Conservation (phyloP, 2,329 filamentous ascomycete species). For the Chrysoporthe deuterocubensis region DNA sequence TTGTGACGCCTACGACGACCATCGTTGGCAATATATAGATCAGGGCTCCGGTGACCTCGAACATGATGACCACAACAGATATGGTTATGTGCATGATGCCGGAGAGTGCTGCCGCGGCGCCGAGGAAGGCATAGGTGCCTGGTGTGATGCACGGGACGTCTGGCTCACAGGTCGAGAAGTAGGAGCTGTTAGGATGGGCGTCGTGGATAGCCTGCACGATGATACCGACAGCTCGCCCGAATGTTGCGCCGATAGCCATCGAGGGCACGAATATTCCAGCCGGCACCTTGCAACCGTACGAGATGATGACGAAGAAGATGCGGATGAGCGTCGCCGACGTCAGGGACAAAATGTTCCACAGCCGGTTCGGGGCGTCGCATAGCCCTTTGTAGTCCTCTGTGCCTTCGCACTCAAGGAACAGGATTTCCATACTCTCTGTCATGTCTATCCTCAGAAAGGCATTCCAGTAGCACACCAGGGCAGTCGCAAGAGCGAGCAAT, state of each 20-base stretch:
- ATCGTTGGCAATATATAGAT: constrained; percentile 98
- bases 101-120: constrained; percentile 86
- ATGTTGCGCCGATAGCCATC: constrained; percentile 95
- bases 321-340: constrained; percentile 79
- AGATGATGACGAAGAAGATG: constrained; percentile 86
- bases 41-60: constrained; percentile 94
- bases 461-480: constrained; percentile 95
- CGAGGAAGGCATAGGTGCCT: constrained; percentile 94
- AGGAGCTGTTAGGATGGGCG: constrained; percentile 76
- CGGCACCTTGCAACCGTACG: constrained; percentile 96
- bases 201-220: constrained; percentile 89
- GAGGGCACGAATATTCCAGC: constrained; percentile 98
- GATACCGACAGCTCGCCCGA: constrained; percentile 92
- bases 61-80: constrained; percentile 98
- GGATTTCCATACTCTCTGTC: constrained; percentile 98
- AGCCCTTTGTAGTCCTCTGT: constrained; percentile 86
- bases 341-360: constrained; percentile 78
- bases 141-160: constrained; percentile 96
- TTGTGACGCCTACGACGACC: constrained; percentile 97
- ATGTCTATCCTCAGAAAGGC: constrained; percentile 95
- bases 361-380: constrained; percentile 78
- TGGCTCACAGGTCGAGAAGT: constrained; percentile 87
- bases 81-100: constrained; percentile 99
- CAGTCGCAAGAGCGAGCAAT: constrained; percentile 79
- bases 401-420: constrained; percentile 92